Conservation (phyloP, 2,329 filamentous ascomycete species). For the Cryphonectria nitschkei region DNA sequence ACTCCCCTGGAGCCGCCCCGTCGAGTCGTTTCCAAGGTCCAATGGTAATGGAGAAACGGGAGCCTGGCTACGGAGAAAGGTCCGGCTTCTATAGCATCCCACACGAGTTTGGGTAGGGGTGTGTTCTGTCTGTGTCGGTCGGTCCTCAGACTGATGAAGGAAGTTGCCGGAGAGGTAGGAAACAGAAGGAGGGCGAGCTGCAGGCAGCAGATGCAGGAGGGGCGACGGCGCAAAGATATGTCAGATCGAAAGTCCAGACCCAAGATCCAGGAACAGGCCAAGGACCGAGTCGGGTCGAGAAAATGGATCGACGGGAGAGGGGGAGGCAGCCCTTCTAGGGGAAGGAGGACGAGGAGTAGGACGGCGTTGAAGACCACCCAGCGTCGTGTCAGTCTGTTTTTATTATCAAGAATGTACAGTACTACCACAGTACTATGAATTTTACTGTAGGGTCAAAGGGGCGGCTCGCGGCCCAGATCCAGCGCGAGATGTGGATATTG, state of each 20-base stretch:
- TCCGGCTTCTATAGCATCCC: constrained; percentile 7
- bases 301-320: not conserved
- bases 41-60: constrained; percentile 9
- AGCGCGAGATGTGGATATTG: constrained; percentile 11
- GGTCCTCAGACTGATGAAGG: constrained; percentile 13
- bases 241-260: constrained; percentile 2
- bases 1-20: not conserved
- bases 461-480: constrained; percentile 23
- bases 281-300: not conserved
- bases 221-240: constrained; percentile 16
- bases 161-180: not conserved
- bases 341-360: not conserved
- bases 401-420: not conserved
- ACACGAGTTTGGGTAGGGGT: constrained; percentile 12
- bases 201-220: constrained; percentile 15
- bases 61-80: constrained; percentile 12
- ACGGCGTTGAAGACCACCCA: not conserved
- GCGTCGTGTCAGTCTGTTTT: constrained; percentile 23
- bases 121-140: constrained; percentile 5
- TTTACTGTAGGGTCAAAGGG: constrained; percentile 25
- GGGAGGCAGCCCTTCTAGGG: not conserved
- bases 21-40: constrained; percentile 6
- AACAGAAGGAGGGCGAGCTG: not conserved
- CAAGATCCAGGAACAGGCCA: not conserved
- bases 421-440: not conserved